Percentiles rank a stretch among this genome's conserved stretches.
Evolutionary conservation across 805 yeast species (phyloP).

Genomic region (Schwanniomyces polymorphus): DNA sequence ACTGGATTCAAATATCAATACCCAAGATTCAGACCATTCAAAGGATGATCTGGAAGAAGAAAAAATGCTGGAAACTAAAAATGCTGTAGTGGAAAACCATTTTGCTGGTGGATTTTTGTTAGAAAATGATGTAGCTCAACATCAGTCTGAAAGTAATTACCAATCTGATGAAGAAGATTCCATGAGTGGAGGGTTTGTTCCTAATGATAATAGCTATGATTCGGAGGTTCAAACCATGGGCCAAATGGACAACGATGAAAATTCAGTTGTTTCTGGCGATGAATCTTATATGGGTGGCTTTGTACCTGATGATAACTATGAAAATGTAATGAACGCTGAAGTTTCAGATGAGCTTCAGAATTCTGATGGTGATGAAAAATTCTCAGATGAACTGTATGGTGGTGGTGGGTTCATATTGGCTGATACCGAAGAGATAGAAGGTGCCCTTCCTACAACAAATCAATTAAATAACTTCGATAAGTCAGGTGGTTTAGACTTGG

Average conservation of each 20-base stretch:
- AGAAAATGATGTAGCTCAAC: neutral
- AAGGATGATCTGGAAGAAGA: neutral
- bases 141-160: neutral
- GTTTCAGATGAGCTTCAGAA: neutral
- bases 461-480: no score
- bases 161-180: no score
- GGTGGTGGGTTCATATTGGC: slow-evolving; percentile 18
- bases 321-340: neutral
- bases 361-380: neutral
- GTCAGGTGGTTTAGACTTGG: no score
- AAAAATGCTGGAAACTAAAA: neutral
- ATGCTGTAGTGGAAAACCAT: neutral
- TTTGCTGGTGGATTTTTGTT: slow-evolving; percentile 5
- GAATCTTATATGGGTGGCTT: slow-evolving; percentile 8
- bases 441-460: neutral
- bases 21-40: neutral
- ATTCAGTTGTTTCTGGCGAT: no score
- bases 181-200: neutral
- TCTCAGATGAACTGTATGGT: slow-evolving; percentile 9
- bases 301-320: slow-evolving; percentile 1
- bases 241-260: no score
- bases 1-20: neutral
- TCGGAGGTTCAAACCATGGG: no score
- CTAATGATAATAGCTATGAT: neutral
- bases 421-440: slow-evolving; percentile 2